Evolutionary conservation across 441 rosid genomes (phyloP), one percentile per base, ranked within the genome.

Genomic region (Gossypium davidsonii): DNA sequence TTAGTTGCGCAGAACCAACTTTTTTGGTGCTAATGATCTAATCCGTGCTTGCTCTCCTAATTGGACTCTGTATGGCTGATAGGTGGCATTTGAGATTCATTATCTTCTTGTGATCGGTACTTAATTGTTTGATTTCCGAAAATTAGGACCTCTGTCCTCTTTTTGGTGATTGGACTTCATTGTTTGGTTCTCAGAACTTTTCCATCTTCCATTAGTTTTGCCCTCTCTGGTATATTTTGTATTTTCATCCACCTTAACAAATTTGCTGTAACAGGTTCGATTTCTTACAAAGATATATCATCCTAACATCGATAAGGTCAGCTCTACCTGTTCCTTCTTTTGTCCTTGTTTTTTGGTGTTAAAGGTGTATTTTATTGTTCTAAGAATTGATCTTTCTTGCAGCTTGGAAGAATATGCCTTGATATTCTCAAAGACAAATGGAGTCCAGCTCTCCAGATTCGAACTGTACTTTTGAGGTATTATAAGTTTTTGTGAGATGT

Each of bases 371-470:
- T 21, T 69, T 71, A 58, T 66, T 59, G 12, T 62, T 67, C 62
- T 20, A 79, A 34, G 51, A 21, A 14, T 6, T 73, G 25, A 74
- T 73, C 63, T 58, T 42, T 70, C 6, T 73, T 78, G 75, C 78
- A 95, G 99, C 98, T 95, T 78, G 99, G 99, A 83, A 85, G 99
- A 79, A 93, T 93, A 65, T 93, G 98, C 85, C 97, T 93, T 39
- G 99, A 95, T 85, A 95, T 95, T 77, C 85, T 95, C 89, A 95
- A 95, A 80, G 99, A 95, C 83, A 95, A 95, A 73, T 95, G 99
- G 99, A 95, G 99, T 78, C 99, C 99, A 53, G 99, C 99, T 59
- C 94, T 95, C 26, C 99, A 95, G 82, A 95, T 95, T 67, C 81
- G 99, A 57, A 95, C 99, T 58, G 99, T 95, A 46, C 97, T 95